Percentiles rank a stretch among this genome's conserved stretches.
phyloP scores from a whole-genome alignment of 2,329 filamentous ascomycete species.

The Hymenoscyphus infarciens region DNA sequence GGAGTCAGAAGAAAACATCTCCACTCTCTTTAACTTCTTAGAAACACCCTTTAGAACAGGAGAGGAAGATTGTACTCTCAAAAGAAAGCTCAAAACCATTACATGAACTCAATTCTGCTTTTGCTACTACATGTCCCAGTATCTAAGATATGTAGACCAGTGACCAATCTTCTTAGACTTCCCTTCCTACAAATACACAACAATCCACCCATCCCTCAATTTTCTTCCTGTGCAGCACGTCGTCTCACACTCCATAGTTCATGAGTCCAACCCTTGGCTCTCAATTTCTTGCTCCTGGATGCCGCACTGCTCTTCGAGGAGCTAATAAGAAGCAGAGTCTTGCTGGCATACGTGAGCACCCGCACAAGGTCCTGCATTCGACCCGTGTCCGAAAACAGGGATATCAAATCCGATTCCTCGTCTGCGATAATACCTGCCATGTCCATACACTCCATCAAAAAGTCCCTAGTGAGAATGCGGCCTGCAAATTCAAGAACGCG shows the following conservation, averaged over 20 bases:
- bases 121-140: neutral
- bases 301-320: slow-evolving; percentile 46
- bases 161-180: neutral
- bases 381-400: slow-evolving; percentile 58
- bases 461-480: slow-evolving; percentile 68
- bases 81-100: no score
- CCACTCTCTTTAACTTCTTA: no score
- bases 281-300: slow-evolving; percentile 55
- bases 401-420: slow-evolving; percentile 62
- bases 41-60: no score
- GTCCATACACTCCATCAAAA: slow-evolving; percentile 82
- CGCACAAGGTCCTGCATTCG: slow-evolving; percentile 75
- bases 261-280: slow-evolving; percentile 59
- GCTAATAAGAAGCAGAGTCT: slow-evolving; percentile 43
- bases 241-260: slow-evolving; percentile 50
- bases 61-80: no score
- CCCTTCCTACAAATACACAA: neutral
- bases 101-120: neutral
- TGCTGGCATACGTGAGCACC: slow-evolving; percentile 56
- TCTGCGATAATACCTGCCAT: slow-evolving; percentile 73
- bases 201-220: neutral
- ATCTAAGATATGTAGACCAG: neutral
- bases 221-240: slow-evolving; percentile 8
- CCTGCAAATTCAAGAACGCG: slow-evolving; percentile 77
- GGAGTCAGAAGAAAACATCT: no score